Conservation (phyloP, 1,139 yeast genomes). For the Kluyveromyces marxianus region DNA sequence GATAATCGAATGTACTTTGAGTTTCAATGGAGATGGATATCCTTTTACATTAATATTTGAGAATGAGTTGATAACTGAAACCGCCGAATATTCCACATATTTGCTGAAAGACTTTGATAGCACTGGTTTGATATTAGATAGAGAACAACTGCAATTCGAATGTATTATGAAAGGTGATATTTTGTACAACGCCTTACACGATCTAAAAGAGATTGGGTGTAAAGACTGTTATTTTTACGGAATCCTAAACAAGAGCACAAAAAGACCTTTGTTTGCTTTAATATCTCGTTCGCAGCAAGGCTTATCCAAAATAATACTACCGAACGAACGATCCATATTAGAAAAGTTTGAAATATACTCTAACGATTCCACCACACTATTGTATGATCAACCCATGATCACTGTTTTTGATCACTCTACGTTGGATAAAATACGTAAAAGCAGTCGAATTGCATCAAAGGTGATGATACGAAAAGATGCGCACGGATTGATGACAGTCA, state of each 20-base stretch:
- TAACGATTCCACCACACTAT: constrained; percentile 19
- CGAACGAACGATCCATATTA: constrained; percentile 53
- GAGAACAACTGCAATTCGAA: constrained; percentile 48
- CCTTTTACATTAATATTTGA: constrained; percentile 69
- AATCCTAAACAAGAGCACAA: constrained; percentile 25
- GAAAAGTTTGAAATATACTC: constrained; percentile 40
- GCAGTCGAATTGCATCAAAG: constrained; percentile 50
- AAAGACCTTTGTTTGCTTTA: constrained; percentile 34
- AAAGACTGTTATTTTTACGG: constrained; percentile 50
- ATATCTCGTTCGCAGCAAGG: constrained; percentile 63
- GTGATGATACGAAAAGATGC: constrained; percentile 54
- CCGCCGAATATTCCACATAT: constrained; percentile 61
- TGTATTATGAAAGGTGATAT: constrained; percentile 61
- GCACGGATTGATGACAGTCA: constrained; percentile 39
- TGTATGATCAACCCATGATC: constrained; percentile 28
- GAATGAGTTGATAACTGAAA: constrained; percentile 60
- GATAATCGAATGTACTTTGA: constrained; percentile 40
- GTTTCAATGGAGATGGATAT: constrained; percentile 49
- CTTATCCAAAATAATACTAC: constrained; percentile 57
- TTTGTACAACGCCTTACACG: constrained; percentile 55
- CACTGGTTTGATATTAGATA: constrained; percentile 40
- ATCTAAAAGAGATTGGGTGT: constrained; percentile 58
- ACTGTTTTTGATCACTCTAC: constrained; percentile 45
- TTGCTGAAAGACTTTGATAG: constrained; percentile 35
- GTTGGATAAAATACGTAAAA: constrained; percentile 46